A percentile compares a stretch with the other conserved stretches of the same genome.
Conservation (phyloP, 768 basidiomycete species). For the Serendipita sp. region DNA sequence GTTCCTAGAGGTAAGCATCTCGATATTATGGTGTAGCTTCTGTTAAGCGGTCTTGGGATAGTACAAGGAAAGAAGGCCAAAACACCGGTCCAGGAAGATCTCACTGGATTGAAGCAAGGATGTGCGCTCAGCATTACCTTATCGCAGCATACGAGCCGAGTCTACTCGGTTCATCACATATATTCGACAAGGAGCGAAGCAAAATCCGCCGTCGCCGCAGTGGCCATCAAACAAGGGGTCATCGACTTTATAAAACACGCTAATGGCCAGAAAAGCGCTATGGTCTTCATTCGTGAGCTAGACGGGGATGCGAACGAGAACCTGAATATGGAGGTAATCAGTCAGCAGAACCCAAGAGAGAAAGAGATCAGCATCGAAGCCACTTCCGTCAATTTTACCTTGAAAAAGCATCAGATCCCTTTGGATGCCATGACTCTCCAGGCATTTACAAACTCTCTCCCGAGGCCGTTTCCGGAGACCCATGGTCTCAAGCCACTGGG, state of each 20-base stretch:
- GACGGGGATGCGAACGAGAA: conserved; percentile 2
- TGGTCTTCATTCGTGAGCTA: conserved; percentile 9
- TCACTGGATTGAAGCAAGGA: conserved; percentile 19
- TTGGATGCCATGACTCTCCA: conserved; percentile 28
- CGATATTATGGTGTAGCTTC: background rate
- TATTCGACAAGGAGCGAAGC: conserved; percentile 30
- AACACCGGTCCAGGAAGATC: background rate
- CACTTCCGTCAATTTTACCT: background rate
- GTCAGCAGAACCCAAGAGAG: background rate
- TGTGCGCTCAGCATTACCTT: conserved; percentile 41
- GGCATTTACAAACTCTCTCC: conserved; percentile 46
- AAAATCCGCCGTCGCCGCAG: conserved; percentile 34
- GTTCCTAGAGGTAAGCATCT: background rate
- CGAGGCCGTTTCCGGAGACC: conserved; percentile 43
- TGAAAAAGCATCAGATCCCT: conserved; percentile 6
- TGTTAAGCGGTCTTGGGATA: background rate
- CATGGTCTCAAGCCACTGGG: conserved; percentile 29
- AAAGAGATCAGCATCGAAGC: conserved; percentile 2
- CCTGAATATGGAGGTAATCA: background rate
- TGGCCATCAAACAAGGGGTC: conserved; percentile 36
- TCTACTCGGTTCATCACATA: conserved; percentile 34
- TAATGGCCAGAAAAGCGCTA: conserved; percentile 32
- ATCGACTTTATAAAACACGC: conserved; percentile 42
- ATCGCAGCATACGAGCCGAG: conserved; percentile 30
- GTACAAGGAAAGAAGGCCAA: conserved; percentile 4